A percentile compares a stretch with the other conserved stretches of the same genome.
Evolutionary conservation across 495 filamentous ascomycete genomes (phyloP).

Genomic region (Hypoxylon subgilvum): DNA sequence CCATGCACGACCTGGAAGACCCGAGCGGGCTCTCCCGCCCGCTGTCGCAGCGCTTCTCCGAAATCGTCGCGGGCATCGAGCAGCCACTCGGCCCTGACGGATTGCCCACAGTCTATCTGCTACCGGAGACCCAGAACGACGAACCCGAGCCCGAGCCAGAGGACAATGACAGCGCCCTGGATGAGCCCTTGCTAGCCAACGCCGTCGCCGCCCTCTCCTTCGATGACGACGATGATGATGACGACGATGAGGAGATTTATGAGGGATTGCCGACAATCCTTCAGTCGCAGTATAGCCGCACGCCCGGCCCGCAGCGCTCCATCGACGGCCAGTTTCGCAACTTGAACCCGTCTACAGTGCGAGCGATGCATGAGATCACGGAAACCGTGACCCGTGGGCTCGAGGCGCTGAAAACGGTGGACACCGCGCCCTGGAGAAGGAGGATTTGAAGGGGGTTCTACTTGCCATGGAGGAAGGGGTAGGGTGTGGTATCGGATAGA

Average conservation of each 20-base stretch:
- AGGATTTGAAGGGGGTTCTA: too few relatives aligned
- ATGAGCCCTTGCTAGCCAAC: slow-evolving; percentile 18
- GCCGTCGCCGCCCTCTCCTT: too few relatives aligned
- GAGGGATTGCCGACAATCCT: too few relatives aligned
- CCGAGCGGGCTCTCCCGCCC: slow-evolving; percentile 27
- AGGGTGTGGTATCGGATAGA: too few relatives aligned
- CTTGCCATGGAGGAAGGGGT: too few relatives aligned
- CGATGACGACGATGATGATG: too few relatives aligned
- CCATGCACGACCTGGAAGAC: slow-evolving; percentile 30
- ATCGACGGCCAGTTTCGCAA: slow-evolving; percentile 39
- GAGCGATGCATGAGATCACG: slow-evolving; percentile 29
- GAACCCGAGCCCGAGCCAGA: too few relatives aligned
- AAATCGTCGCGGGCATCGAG: slow-evolving; percentile 30
- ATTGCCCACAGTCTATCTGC: slow-evolving; percentile 19
- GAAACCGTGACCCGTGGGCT: too few relatives aligned
- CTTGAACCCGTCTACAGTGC: slow-evolving; percentile 33
- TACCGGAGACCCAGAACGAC: too few relatives aligned
- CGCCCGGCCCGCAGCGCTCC: slow-evolving; percentile 27
- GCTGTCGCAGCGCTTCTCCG: slow-evolving; percentile 37
- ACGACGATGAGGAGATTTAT: too few relatives aligned
- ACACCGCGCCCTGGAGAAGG: too few relatives aligned
- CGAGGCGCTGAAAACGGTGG: too few relatives aligned
- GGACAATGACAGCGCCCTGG: neutral
- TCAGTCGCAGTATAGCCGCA: slow-evolving; percentile 16
- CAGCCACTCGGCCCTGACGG: slow-evolving; percentile 18